phyloP scores from a whole-genome alignment of 192 early-diverging fungal genomes.

The Lunasporangiospora selenospora region DNA sequence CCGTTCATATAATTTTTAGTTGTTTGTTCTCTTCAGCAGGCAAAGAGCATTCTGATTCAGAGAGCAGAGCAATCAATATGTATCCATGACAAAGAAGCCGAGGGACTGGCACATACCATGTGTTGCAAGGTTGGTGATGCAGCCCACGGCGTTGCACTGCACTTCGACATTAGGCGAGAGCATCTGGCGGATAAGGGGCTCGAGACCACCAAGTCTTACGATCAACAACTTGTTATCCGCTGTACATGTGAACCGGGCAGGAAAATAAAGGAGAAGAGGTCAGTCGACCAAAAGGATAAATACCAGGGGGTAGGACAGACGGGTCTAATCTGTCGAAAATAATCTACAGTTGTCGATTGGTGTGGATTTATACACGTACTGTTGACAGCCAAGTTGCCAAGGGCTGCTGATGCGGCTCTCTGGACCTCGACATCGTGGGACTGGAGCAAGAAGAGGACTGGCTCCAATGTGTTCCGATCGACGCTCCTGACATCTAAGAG shows the following conservation, averaged over 20 bases:
- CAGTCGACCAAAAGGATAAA: conserved; percentile 7
- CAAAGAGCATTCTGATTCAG: no score
- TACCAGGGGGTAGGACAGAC: no score
- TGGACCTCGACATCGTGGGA: conserved; percentile 87
- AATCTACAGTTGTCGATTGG: no score
- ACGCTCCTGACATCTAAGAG: conserved; percentile 76
- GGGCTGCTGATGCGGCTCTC: conserved; percentile 82
- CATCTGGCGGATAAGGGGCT: conserved; percentile 88
- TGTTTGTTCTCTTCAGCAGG: no score
- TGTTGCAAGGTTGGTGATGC: conserved; percentile 92
- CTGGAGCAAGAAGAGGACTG: conserved; percentile 82
- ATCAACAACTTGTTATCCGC: conserved; percentile 87
- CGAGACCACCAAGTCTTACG: conserved; percentile 83
- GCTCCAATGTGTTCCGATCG: conserved; percentile 77
- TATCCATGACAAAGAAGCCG: no score
- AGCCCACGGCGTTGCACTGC: conserved; percentile 94
- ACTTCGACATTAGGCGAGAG: conserved; percentile 85
- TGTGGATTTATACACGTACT: conserved; percentile 49
- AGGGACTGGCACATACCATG: conserved; percentile 55
- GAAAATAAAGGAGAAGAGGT: conserved; percentile 9
- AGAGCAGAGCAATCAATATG: no score
- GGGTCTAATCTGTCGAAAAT: no score
- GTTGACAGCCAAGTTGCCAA: conserved; percentile 90
- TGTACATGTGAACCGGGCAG: conserved; percentile 26
- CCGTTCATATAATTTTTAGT: no score